Conservation (phyloP, 495 filamentous ascomycete genomes). For the Diplogelasinospora grovesii region DNA sequence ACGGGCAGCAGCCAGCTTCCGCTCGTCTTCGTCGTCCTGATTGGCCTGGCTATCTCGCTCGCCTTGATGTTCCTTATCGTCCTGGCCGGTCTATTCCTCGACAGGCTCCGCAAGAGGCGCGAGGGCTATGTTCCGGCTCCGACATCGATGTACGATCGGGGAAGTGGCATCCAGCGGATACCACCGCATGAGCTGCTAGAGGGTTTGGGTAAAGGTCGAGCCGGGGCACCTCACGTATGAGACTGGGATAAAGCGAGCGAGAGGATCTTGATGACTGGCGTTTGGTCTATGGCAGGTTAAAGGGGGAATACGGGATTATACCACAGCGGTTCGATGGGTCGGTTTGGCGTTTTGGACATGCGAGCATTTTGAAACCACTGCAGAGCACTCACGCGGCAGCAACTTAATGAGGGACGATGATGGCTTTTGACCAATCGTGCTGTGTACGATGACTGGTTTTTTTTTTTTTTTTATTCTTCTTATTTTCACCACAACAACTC, state of each 20-base stretch:
- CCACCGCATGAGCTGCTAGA: constrained; percentile 77
- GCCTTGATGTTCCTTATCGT: constrained; percentile 85
- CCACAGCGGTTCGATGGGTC: too few species aligned
- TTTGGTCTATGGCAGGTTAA: too few species aligned
- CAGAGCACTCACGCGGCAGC: too few species aligned
- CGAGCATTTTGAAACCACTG: too few species aligned
- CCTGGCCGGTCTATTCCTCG: constrained; percentile 71
- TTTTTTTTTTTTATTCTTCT: too few species aligned
- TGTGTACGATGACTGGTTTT: too few species aligned
- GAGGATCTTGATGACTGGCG: constrained; percentile 5
- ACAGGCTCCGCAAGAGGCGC: constrained; percentile 72
- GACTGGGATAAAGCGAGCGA: not conserved
- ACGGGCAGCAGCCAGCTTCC: constrained; percentile 47
- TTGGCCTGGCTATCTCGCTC: constrained; percentile 84
- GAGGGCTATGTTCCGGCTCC: constrained; percentile 85
- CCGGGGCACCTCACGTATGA: constrained; percentile 39
- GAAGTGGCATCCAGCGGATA: constrained; percentile 67
- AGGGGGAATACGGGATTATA: too few species aligned
- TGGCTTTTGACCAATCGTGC: too few species aligned
- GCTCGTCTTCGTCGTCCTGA: constrained; percentile 81
- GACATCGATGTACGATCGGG: constrained; percentile 65
- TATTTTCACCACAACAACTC: too few species aligned
- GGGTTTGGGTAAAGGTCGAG: constrained; percentile 30
- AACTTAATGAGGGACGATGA: too few species aligned
- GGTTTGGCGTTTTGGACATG: too few species aligned